Base-by-base conservation (phyloP, 805 yeast genomes). In the Starmerella khaoyaiensis region DNA sequence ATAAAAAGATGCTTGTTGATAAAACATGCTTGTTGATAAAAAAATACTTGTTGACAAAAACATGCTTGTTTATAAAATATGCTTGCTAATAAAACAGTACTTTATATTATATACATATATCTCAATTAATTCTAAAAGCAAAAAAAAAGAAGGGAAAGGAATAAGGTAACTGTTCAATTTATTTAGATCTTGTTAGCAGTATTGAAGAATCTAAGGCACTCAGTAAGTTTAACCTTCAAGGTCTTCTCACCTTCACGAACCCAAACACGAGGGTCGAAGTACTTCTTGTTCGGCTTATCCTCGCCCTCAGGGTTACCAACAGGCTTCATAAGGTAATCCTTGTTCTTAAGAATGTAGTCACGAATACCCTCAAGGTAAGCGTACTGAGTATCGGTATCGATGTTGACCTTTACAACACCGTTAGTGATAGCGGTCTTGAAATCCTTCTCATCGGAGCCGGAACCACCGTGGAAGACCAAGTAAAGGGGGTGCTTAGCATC, bases 161-260 rank as follows among this genome's bases (percentile, higher is more conserved):
- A n/a, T n/a, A n/a, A n/a, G n/a, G n/a, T n/a, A n/a, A n/a, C 8
- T 27, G 14, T 6, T 17, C 11, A 21, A 20, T n/a, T 17, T 4
- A n/a, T 25, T 46, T 45, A 45, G 35, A 45, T 23, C 45, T 31
- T 44, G 54, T 51, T 50, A 34, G 45, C 51, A 38, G 62, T 48
- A 58, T 58, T 84, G 94, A 90, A 90, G 61, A 81, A 69, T 36
- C 65, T 69, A 62, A 90, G 71, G 57, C 93, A 93, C 63, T 75
- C 78, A 46, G 79, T 53, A 58, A 90, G 71, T 77, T 96, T 82
- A 53, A 64, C 67, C 52, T 76, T 53, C 96, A 90, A 87, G 61
- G 96, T 84, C 84, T 84, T 84, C 75, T 90, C 98, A 74, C 98
- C 97, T 71, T 87, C 97, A 76, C 97, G 86, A 53, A 90, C 96